Evolutionary conservation across 768 basidiomycete genomes (phyloP).

Genomic region (Lactarius hatsudake): DNA sequence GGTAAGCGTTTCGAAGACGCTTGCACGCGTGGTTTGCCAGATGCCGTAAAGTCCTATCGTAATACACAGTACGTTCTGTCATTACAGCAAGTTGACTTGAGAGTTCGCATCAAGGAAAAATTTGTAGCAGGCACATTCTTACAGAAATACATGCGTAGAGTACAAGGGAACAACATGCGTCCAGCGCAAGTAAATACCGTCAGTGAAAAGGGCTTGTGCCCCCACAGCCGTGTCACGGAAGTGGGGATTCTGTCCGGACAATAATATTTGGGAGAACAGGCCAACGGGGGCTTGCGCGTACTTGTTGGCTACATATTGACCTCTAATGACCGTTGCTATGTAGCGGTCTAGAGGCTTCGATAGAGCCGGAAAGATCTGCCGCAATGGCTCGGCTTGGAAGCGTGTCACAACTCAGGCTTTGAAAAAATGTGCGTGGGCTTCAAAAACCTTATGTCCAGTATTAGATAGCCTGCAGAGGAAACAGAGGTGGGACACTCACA

Average conservation of each 20-base stretch:
- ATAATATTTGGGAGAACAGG: slow-evolving; percentile 21
- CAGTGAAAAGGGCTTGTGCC: slow-evolving; percentile 4
- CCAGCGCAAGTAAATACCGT: neutral
- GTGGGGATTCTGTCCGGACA: slow-evolving; percentile 14
- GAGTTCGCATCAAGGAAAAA: neutral
- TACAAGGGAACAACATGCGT: neutral
- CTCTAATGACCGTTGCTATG: slow-evolving; percentile 29
- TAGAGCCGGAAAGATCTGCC: slow-evolving; percentile 29
- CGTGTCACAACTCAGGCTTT: neutral
- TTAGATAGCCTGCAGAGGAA: neutral
- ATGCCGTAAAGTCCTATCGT: neutral
- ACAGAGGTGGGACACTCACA: slow-evolving; percentile 50
- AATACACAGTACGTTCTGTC: neutral
- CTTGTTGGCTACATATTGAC: slow-evolving; percentile 35
- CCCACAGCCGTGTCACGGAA: slow-evolving; percentile 3
- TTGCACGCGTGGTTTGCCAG: neutral
- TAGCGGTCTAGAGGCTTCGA: slow-evolving; percentile 34
- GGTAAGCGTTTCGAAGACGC: neutral
- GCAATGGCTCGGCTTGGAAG: neutral
- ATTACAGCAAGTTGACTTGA: neutral
- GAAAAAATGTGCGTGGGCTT: neutral
- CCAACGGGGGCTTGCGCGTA: slow-evolving; percentile 10
- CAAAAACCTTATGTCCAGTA: slow-evolving; percentile 26
- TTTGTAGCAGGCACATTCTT: neutral
- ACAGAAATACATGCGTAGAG: neutral